Evolutionary conservation across 148 eudicot genomes (phyloP).

Genomic region (Persicaria tinctoria): DNA sequence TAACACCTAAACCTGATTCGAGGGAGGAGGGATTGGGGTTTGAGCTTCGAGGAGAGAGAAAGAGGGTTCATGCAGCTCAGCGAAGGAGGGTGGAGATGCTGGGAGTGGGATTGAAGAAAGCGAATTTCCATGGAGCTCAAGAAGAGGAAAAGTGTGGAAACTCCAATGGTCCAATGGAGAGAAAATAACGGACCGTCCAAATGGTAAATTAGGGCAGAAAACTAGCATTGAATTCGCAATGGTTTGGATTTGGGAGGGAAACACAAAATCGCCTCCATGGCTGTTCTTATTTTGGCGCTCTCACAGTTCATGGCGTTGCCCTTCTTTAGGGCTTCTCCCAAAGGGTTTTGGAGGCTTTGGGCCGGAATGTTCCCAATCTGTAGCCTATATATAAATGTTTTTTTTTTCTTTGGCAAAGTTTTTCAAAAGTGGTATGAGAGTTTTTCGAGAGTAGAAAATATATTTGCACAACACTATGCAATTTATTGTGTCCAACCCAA

Average conservation of each 20-base stretch:
- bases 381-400: too few relatives aligned
- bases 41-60: slow-evolving; percentile 17
- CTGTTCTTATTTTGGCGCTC: not conserved
- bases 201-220: not conserved
- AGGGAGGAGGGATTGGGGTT: slow-evolving; percentile 22
- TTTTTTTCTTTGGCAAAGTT: too few relatives aligned
- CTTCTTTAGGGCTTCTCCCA: too few relatives aligned
- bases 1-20: slow-evolving; percentile 14
- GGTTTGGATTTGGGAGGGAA: slow-evolving; percentile 11
- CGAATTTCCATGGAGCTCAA: slow-evolving; percentile 23
- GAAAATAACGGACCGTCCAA: too few relatives aligned
- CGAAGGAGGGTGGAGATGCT: not conserved
- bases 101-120: slow-evolving; percentile 11
- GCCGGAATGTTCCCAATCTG: too few relatives aligned
- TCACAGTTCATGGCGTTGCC: not conserved
- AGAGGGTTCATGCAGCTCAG: slow-evolving; percentile 28
- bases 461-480: too few relatives aligned
- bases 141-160: not conserved
- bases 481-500: too few relatives aligned
- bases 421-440: too few relatives aligned
- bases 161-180: not conserved
- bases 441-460: too few relatives aligned
- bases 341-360: too few relatives aligned
- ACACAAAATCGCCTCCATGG: slow-evolving; percentile 5
- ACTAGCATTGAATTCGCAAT: not conserved